Evolutionary conservation across 139 green algal genomes (phyloP), one percentile per base, ranked within the genome.

Genomic region (Bryopsis sp.): DNA sequence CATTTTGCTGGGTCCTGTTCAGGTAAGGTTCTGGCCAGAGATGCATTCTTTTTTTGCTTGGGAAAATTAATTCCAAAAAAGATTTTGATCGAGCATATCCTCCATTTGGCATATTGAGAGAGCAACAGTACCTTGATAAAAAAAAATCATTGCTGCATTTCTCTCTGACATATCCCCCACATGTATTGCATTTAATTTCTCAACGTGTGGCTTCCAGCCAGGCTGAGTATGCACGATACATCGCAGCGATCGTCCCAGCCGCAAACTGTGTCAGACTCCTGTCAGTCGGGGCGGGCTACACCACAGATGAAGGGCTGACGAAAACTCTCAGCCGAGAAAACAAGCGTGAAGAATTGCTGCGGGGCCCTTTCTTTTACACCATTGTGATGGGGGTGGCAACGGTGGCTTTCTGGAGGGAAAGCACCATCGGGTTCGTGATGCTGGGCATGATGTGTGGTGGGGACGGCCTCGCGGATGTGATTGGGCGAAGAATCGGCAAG

Each of bases 401-500:
- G 7, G 15, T 80, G 31, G 46, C 88, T 26, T 94, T 84, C 73
- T 97, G 92, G 92, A 78, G 92, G 6, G 68, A 81, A 31, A 79
- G 50, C 35, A 31, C 35, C 7, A 68, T 72, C 28, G 79, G 75
- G 4, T 47, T 88, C 11, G 46, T 85, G 8, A 78, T 78, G 3
- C 57, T 88, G 3, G 73, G 78, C 24, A 76, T 94, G 47, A 95
- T 97, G 92, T 96, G 92, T 61, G 91, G 85, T 5, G 90, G 90
- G 0, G 90, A 96, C 67, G 90, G 91, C 1, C 70, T 98, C 43
- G 93, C 93, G 26, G 93, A 98, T 75, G 93, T 98, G 32, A 83
- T 95, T 2, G 93, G 93, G 0, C 79, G 92, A 11, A 76, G 81
- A 4, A 82, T 83, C 63, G 86, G 88, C 31, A 47, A 11, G 35